Base-by-base conservation (phyloP, 805 yeast genomes). In the Ascoidea tarda region DNA sequence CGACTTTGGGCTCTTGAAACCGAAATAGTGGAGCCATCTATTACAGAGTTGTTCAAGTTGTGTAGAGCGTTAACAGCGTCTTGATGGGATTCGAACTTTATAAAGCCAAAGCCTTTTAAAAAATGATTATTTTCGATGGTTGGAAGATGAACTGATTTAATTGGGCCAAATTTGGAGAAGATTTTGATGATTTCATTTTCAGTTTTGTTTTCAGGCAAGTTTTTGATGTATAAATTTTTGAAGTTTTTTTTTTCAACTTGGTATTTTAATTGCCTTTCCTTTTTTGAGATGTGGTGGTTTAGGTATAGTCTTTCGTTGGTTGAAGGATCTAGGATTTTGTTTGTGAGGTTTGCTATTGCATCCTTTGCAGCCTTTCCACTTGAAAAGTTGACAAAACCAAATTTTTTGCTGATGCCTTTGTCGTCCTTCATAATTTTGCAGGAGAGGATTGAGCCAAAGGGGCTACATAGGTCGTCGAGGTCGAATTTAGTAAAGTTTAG, bases 301-400 rank as follows among this genome's bases (percentile, higher is more conserved):
- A 83, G 74, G 59, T 76, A 79, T 38, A 67, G 53, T 12, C 58
- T 59, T n/a, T 64, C 63, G 6, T 63, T 64, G 10, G 59, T 62
- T 46, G 64, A 54, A 50, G 59, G 58, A 48, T 60, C 59, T 32
- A 54, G 63, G 5, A 64, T 57, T 48, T 66, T 64, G 42, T 77
- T 78, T 61, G 79, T 76, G 46, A 83, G 73, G 52, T 70, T 65
- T 21, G 73, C 66, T 46, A 84, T 81, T 46, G 91, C 88, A 28
- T 66, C 63, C 48, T 80, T 70, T 1, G 95, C 89, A 68, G 78
- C 76, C 8, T 71, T 72, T 49, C 78, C 75, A 53, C 71, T 67
- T 50, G 74, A 69, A 61, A 74, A 85, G 56, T 84, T 82, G 16
- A 86, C 76, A 65, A 85, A 85, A 6, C 91, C 93, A 62, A 74